Conservation (phyloP, 139 green algal genomes). For the Yamagishiella unicocca region DNA sequence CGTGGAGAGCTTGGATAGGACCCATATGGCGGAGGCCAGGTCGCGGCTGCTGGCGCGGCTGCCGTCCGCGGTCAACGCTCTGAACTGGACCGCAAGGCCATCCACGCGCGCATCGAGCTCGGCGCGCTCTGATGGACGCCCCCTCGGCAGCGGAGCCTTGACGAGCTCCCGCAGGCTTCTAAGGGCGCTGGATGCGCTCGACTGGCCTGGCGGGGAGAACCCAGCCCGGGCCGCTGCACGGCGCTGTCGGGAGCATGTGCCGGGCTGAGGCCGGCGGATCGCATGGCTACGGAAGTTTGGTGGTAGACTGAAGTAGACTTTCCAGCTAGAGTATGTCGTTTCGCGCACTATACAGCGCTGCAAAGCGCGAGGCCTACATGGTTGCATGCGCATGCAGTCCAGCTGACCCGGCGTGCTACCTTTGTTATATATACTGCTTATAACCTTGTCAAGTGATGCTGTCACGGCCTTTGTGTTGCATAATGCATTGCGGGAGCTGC, state of each 20-base stretch:
- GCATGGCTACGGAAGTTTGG: background rate
- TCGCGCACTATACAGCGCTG: background rate
- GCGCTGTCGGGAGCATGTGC: background rate
- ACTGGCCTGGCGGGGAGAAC: background rate
- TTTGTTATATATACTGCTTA: too few relatives aligned
- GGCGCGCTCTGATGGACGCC: background rate
- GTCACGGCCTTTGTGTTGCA: too few relatives aligned
- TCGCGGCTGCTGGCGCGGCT: background rate
- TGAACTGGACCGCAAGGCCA: background rate
- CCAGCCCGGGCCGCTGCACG: too few relatives aligned
- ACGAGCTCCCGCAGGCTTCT: background rate
- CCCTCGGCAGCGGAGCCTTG: background rate
- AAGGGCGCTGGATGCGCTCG: background rate
- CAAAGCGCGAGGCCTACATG: background rate
- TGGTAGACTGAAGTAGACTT: background rate
- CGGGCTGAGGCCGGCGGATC: background rate
- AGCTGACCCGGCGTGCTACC: too few relatives aligned
- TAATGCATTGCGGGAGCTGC: too few relatives aligned
- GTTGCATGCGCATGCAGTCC: too few relatives aligned
- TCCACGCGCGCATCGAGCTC: background rate
- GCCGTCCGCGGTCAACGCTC: background rate
- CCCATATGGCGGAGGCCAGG: background rate
- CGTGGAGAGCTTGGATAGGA: conserved; percentile 19
- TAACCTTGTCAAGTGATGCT: too few relatives aligned
- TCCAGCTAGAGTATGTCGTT: background rate